Evolutionary conservation across 257 asterid genomes (phyloP).

Genomic region (Salvia hispanica): DNA sequence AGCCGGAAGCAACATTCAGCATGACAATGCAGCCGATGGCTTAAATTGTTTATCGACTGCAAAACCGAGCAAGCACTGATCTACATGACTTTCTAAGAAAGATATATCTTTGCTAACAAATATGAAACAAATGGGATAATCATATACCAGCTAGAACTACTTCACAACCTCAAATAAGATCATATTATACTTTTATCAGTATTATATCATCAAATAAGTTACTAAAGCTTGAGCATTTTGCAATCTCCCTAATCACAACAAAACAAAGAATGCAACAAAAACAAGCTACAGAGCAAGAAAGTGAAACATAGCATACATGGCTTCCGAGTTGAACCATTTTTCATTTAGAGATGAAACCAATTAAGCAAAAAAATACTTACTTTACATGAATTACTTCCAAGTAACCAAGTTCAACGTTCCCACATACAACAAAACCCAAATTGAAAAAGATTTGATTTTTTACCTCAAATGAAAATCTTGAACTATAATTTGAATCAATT

Average conservation of each 20-base stretch:
- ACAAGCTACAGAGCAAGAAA: constrained; percentile 1
- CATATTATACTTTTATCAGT: constrained; percentile 2
- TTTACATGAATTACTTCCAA: background rate
- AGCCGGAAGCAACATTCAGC: constrained; percentile 89
- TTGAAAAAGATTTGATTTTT: background rate
- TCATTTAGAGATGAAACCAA: constrained; percentile 23
- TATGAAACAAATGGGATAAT: constrained; percentile 8
- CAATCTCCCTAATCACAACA: constrained; percentile 7
- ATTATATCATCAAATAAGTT: background rate
- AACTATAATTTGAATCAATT: constrained; percentile 24
- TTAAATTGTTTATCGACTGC: constrained; percentile 38
- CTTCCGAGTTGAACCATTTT: constrained; percentile 14
- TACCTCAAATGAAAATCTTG: constrained; percentile 30
- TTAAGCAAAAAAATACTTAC: constrained; percentile 6
- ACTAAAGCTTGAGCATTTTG: background rate
- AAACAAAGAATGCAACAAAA: constrained; percentile 11
- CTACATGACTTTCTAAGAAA: constrained; percentile 10
- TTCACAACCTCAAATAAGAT: constrained; percentile 6
- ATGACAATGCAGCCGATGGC: constrained; percentile 55
- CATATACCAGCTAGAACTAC: constrained; percentile 21
- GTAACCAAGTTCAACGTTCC: constrained; percentile 19
- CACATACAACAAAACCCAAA: constrained; percentile 3
- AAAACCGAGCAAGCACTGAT: constrained; percentile 32
- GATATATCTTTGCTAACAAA: background rate
- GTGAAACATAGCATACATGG: background rate